Base-by-base conservation (phyloP, 2,329 filamentous ascomycete species). In the Amauroascus verrucosus region DNA sequence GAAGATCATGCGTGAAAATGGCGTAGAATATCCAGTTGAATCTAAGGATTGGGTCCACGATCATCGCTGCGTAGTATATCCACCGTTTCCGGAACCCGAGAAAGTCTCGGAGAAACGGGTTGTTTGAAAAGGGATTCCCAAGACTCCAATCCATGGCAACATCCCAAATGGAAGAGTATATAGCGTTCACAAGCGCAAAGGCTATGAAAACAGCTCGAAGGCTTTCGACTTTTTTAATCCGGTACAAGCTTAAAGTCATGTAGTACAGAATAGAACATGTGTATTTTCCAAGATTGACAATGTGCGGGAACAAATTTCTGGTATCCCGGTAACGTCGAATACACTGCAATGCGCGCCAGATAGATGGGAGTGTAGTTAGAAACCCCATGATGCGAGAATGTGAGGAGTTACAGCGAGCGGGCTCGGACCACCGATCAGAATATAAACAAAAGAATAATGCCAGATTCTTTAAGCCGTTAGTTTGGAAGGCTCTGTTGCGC, bases 1-100 rank as follows among this genome's bases (percentile, higher is more conserved):
- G 89, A 0, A 84, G 70, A 62, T 95, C 78, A 57, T 84, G 73
- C 0, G 84, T 83, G 67, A 88, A 94, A 56, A 96, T 86, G 59
- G 85, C 84, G 70, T 95, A 97, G 65, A 94, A 86, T 56, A 97
- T 84, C 93, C 93, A 97, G 57, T 87, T 85, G 71, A 95, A 96
- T 16, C 93, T 85, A 18, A 98, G 75, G 4, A 95, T 76, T 0
- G 90, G 86, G 65, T 98, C 89, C 35, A 90, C 57, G 1, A 84
- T 62, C 79, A 97, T 95, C 55, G 93, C 87, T 4, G 70, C 67
- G 66, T 97, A 98, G 74, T 98, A 98, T 40, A 84, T 75, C 84
- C 87, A 93, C 2, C 79, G 76, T 11, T 77, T 76, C 64, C 91
- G 91, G 62, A 93, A 85, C 0, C 84, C 89, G 0, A 93, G 77